Evolutionary conservation across 768 basidiomycete species (phyloP), one percentile per base, ranked within the genome.

Genomic region (Termitomyces sp.): DNA sequence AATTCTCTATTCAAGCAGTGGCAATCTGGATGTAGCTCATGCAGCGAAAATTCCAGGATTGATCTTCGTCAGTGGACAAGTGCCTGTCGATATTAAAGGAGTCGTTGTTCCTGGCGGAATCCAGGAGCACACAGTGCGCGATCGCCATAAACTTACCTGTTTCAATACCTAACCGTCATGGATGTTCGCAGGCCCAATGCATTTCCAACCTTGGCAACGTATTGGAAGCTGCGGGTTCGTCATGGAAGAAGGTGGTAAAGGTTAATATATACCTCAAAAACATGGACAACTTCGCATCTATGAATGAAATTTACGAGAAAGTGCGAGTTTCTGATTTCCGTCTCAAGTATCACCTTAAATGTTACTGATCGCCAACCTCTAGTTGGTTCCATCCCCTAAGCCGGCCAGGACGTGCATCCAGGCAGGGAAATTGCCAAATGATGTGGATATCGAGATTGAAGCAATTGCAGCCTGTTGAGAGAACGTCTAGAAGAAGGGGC

Each of bases 351-450:
- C 10, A 10, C 1, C 10, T 32, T 32, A 9, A 10, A 9, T 10
- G 9, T 32, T 12, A 26, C 24, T 49, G 48, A 26, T 49, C 3
- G 11, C 10, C n/a, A 19, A 45, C 24, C 11, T 26, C n/a, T 46
- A 78, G 77, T 43, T 77, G 28, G 64, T 79, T 34, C 79, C 78
- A 0, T 69, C 59, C 38, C 78, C 77, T 3, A 88, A 88, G 70
- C 90, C 89, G 11, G 82, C 88, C 8, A 71, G 88, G 53, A 87
- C 86, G 9, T 87, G 84, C 66, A 87, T 92, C 58, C 87, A 90
- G 71, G 85, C 83, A 12, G 84, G 78, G 8, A 78, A 78, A 59
- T 73, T 90, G 35, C 87, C 87, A 0, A 75, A 76, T 60, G 85
- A 87, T 57, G 86, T 88, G 6, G 78, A 86, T 60, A 76, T 88